phyloP scores from a whole-genome alignment of 2,329 filamentous ascomycete species.

The Ophiocordyceps camponoti-saundersi region DNA sequence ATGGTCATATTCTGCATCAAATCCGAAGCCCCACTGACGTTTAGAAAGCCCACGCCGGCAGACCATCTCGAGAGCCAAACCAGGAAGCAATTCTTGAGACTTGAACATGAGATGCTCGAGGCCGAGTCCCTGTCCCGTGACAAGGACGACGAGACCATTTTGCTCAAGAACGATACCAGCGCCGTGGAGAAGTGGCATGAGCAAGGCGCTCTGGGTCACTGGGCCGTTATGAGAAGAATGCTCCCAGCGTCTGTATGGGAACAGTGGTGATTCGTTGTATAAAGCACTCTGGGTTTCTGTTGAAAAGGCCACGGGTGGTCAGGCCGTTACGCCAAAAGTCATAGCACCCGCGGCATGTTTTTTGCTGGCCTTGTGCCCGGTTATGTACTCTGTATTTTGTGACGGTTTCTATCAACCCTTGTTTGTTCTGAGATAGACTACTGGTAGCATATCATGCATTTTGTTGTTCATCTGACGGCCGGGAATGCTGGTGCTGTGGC shows the following conservation, averaged over 20 bases:
- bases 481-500: too few species aligned
- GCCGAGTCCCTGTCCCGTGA: slow-evolving; percentile 24
- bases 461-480: too few species aligned
- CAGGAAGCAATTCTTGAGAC: slow-evolving; percentile 52
- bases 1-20: slow-evolving; percentile 91
- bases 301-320: too few species aligned
- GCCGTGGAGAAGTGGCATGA: slow-evolving; percentile 56
- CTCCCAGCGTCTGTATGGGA: slow-evolving; percentile 71
- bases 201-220: slow-evolving; percentile 67
- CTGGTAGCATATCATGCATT: too few species aligned
- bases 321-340: too few species aligned
- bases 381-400: too few species aligned
- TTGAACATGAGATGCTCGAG: slow-evolving; percentile 50
- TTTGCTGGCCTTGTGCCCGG: too few species aligned
- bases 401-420: too few species aligned
- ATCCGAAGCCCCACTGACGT: slow-evolving; percentile 32
- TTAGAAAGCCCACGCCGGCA: slow-evolving; percentile 43
- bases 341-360: too few species aligned
- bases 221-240: slow-evolving; percentile 79
- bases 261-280: slow-evolving; percentile 42
- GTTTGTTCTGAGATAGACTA: too few species aligned
- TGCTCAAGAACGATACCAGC: slow-evolving; percentile 46
- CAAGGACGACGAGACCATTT: slow-evolving; percentile 28
- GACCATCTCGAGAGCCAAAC: slow-evolving; percentile 62
- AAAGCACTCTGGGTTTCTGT: too few species aligned